phyloP scores from a whole-genome alignment of 2,329 filamentous ascomycete genomes.

The Apiospora rasikravindrae region DNA sequence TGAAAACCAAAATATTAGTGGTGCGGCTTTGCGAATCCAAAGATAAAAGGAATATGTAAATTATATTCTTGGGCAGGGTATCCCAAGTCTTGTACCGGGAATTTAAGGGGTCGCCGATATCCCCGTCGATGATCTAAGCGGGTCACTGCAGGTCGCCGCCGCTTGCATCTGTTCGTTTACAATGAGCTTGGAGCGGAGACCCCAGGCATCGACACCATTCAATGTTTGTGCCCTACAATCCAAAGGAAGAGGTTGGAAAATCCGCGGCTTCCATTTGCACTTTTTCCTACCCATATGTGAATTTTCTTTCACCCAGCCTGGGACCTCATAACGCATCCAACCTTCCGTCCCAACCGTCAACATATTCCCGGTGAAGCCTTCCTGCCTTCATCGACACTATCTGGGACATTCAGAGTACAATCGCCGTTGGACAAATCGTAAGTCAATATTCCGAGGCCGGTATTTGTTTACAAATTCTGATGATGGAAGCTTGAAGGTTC shows the following conservation, averaged over 20 bases:
- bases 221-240: neutral
- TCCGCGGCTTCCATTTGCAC: neutral
- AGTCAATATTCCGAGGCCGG: neutral
- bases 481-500: neutral
- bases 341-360: neutral
- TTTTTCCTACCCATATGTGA: neutral
- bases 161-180: neutral
- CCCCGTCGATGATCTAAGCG: neutral
- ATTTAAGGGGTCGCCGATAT: neutral
- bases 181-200: neutral
- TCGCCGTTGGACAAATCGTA: neutral
- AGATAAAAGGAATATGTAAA: neutral
- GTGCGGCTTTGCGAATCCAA: neutral
- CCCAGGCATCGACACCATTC: neutral
- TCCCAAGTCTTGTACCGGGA: neutral
- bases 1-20: neutral
- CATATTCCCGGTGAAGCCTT: neutral
- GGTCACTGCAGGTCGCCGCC: neutral
- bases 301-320: neutral
- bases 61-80: neutral
- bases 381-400: neutral
- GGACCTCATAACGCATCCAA: neutral
- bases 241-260: neutral
- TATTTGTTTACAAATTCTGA: neutral
- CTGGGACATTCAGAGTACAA: neutral